These are phyloP conservation scores for Dinochytrium kinnereticum DNA, from an alignment of 371 early-diverging fungal genomes.

Conservation along the genomic window DNA sequence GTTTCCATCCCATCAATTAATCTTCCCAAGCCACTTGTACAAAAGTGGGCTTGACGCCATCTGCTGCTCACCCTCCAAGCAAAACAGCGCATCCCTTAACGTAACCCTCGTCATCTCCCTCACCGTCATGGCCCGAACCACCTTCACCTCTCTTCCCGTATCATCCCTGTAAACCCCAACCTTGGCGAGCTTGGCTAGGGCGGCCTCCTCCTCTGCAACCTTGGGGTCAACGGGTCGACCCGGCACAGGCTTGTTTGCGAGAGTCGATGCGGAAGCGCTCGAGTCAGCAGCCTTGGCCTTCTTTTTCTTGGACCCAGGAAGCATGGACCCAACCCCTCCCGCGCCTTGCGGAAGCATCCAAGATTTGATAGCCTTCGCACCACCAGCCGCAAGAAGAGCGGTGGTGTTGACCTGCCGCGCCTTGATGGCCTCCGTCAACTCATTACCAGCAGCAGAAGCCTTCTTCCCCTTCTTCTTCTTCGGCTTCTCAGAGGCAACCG, in stretches of 20 bases:
- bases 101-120: conserved; percentile 44
- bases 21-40: conserved; percentile 41
- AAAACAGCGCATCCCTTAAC: conserved; percentile 46
- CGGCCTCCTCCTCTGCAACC: conserved; percentile 17
- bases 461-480: conserved; percentile 32
- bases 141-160: conserved; percentile 22
- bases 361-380: conserved; percentile 36
- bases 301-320: not conserved
- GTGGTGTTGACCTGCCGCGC: conserved; percentile 37
- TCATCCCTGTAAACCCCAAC: conserved; percentile 11
- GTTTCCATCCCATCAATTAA: not conserved
- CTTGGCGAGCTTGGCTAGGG: conserved; percentile 7
- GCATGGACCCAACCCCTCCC: not conserved
- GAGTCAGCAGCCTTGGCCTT: conserved; percentile 16
- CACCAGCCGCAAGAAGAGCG: conserved; percentile 29
- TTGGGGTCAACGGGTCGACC: conserved; percentile 8
- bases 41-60: conserved; percentile 34
- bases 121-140: conserved; percentile 30
- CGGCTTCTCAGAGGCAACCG: not conserved
- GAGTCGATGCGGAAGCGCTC: not conserved
- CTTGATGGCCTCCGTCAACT: conserved; percentile 28
- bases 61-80: conserved; percentile 38
- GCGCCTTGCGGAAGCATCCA: conserved; percentile 47
- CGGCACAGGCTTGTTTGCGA: too few relatives aligned
- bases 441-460: not conserved